Base-by-base conservation (phyloP, 306 rosid species). In the Cicer pinnatifidum region DNA sequence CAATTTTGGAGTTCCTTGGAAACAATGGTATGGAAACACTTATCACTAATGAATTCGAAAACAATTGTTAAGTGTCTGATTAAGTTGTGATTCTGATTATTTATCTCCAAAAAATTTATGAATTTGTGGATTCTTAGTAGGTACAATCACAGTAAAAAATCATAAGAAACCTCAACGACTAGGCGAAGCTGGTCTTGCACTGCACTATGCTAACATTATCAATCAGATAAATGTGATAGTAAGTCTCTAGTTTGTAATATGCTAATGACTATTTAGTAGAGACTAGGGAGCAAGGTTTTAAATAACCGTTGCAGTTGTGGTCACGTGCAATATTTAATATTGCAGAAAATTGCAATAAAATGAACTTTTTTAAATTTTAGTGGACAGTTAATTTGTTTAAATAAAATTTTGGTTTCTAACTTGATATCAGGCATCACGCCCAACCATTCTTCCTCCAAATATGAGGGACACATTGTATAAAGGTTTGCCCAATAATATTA, bases 161-260 rank as follows among this genome's bases (percentile, higher is more conserved):
- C 46, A 13, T 20, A 77, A 67, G 23, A 80, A 45, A 65, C 75
- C 85, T 77, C 82, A 85, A 78, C 87, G 89, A 59, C 87, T 95
- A 67, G 99, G 97, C 2, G 84, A 79, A 60, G 96, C 89, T 75
- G 99, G 99, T 75, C 97, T 95, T 48, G 92, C 99, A 37, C 84
- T 95, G 67, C 97, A 92, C 82, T 95, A 95, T 85, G 97, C 97
- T 52, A 89, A 90, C 77, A 69, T 91, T 67, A 90, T 87, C 78
- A 87, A 83, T 77, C 99, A 90, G 82, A 92, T 92, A 74, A 90
- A 83, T 73, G 73, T 76, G 72, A 92, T 95, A 67, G 99, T 95
- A 85, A 87, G 91, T 73, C 79, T 75, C 11, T 50, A 16, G 11
- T 46, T 20, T 43, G 52, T 41, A 54, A 50, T 11, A n/a, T 62